These are phyloP conservation scores for Backusella australiensis DNA, from an alignment of 192 early-diverging fungal species.

Conservation along the genomic window DNA sequence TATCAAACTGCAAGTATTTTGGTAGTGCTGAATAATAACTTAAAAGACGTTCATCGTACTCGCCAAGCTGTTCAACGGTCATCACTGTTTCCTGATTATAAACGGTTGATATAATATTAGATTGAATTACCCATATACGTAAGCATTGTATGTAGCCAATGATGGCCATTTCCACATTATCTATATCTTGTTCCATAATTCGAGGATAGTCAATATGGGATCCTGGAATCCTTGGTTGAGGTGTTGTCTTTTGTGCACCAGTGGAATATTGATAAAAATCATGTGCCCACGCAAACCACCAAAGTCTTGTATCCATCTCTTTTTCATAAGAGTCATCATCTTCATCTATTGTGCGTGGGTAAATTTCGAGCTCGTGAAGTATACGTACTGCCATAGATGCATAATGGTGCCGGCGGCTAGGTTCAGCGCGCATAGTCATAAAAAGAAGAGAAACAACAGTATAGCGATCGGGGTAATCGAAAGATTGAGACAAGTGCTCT, in stretches of 20 bases:
- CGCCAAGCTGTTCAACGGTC: conserved; percentile 26
- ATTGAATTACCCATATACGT: conserved; percentile 32
- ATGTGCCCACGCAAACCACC: conserved; percentile 38
- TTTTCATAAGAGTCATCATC: conserved; percentile 20
- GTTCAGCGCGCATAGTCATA: conserved; percentile 21
- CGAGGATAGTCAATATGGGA: conserved; percentile 25
- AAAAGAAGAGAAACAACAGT: conserved; percentile 25
- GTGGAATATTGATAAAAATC: conserved; percentile 35
- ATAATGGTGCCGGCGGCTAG: conserved; percentile 26
- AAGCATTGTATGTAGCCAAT: conserved; percentile 17
- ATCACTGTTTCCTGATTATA: conserved; percentile 32
- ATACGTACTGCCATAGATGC: conserved; percentile 27
- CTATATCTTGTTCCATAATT: conserved; percentile 32
- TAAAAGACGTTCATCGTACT: conserved; percentile 23
- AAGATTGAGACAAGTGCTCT: conserved; percentile 24
- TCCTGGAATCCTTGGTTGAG: conserved; percentile 15
- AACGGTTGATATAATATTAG: conserved; percentile 26
- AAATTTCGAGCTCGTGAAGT: conserved; percentile 32
- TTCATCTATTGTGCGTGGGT: conserved; percentile 27
- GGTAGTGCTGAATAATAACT: conserved; percentile 18
- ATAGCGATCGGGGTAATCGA: conserved; percentile 35
- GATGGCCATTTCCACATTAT: conserved; percentile 23
- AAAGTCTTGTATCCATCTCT: conserved; percentile 40
- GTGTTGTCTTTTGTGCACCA: conserved; percentile 26
- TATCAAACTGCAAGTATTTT: conserved; percentile 23